A percentile compares a stretch with the other conserved stretches of the same genome.
Conservation (phyloP, 768 basidiomycete genomes). For the Collybia nuda region DNA sequence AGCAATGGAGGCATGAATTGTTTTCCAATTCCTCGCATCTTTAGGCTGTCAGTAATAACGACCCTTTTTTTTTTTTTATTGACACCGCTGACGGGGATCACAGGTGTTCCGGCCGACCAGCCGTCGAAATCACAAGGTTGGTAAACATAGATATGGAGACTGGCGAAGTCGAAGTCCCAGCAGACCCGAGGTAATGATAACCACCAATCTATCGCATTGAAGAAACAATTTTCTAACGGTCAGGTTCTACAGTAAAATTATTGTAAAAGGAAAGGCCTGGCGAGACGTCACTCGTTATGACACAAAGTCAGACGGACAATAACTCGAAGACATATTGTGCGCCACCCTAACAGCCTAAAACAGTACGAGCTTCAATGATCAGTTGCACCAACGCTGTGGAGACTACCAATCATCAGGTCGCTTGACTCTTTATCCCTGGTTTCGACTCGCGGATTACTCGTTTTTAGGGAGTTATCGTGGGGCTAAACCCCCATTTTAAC, state of each 20-base stretch:
- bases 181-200: constrained; percentile 32
- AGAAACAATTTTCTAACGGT: background rate
- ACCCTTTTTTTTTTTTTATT: constrained; percentile 1
- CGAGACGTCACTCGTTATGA: constrained; percentile 13
- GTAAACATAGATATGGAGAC: constrained; percentile 44
- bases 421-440: too few species aligned
- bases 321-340: background rate
- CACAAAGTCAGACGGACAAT: background rate
- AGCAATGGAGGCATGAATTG: constrained; percentile 46
- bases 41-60: constrained; percentile 55
- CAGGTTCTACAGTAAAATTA: constrained; percentile 19
- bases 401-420: too few species aligned
- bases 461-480: too few species aligned
- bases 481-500: too few species aligned
- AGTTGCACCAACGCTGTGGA: too few species aligned
- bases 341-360: too few species aligned
- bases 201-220: too few species aligned
- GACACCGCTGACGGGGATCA: constrained; percentile 2
- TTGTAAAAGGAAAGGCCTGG: constrained; percentile 22
- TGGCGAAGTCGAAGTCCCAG: constrained; percentile 52
- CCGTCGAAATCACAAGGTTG: constrained; percentile 69
- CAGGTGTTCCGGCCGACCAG: constrained; percentile 67
- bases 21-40: constrained; percentile 73
- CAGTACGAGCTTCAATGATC: too few species aligned
- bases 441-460: too few species aligned